These are phyloP conservation scores for Trichoderma gamsii DNA, from an alignment of 495 filamentous ascomycete species.

Conservation along the genomic window DNA sequence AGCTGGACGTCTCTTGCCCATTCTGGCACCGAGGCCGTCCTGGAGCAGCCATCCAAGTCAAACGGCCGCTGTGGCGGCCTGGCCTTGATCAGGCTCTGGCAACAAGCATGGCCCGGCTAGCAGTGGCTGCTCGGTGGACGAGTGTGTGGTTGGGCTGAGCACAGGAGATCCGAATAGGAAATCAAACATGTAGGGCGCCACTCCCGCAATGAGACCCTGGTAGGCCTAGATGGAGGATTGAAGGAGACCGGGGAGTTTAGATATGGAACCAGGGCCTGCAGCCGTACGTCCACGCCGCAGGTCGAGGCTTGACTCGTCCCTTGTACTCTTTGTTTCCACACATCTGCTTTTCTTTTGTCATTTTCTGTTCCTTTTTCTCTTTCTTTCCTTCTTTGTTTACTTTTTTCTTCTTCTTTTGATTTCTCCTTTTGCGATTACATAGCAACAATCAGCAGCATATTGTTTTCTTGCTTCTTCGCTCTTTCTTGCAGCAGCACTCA, in stretches of 20 bases:
- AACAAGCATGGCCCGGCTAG: neutral
- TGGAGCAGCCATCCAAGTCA: no score
- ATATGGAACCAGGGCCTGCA: constrained; percentile 5
- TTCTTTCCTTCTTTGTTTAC: neutral
- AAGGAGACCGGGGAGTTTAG: constrained; percentile 4
- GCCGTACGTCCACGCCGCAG: neutral
- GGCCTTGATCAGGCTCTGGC: neutral
- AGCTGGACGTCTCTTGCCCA: no score
- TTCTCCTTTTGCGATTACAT: neutral
- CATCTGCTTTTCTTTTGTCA: neutral
- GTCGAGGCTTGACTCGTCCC: neutral
- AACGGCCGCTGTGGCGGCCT: no score
- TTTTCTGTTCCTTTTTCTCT: neutral
- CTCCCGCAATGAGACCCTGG: neutral
- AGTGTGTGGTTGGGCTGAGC: constrained; percentile 9
- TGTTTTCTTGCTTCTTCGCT: neutral
- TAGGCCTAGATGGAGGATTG: constrained; percentile 6
- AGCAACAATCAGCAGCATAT: neutral
- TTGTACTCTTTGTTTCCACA: neutral
- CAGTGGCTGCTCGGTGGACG: neutral
- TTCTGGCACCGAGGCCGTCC: no score
- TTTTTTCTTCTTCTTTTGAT: neutral
- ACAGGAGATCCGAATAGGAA: constrained; percentile 10
- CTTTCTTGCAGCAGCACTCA: neutral
- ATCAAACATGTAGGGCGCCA: constrained; percentile 11